Evolutionary conservation across 2,329 filamentous ascomycete species (phyloP), one percentile per base, ranked within the genome.

Genomic region (Pestalotiopsis fici): DNA sequence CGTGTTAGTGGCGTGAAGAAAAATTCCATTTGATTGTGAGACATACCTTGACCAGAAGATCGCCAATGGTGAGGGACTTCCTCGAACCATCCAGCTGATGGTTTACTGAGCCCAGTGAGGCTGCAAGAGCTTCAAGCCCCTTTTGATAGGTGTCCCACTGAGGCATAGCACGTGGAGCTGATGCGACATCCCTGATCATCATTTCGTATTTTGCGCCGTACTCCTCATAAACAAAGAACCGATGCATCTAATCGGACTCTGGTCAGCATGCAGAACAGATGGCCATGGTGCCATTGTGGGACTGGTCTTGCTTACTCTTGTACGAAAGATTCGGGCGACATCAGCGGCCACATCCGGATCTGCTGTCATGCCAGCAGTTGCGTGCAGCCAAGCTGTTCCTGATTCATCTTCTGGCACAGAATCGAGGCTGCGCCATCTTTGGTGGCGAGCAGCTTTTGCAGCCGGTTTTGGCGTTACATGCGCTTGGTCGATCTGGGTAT

Each of bases 171-270:
- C 90, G 87, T 69, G 92, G 89, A 18, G 91, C 86, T 28, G 90
- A 85, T 39, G 90, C 88, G 43, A 97, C 82, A 70, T 97, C 93
- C 70, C 92, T 90, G 59, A 92, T 89, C 84, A 98, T 92, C 71
- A 94, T 85, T 72, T 97, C 93, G 78, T 96, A 97, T 76, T 95
- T 95, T 64, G 92, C 92, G 43, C 93, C 93, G 77, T 97, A 99
- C 73, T 97, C 93, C 80, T 97, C 93, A 76, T 99, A 99, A 62
- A 91, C 85, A 75, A 93, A 92, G 80, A 98, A 96, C 0, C 90
- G 89, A 68, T 88, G 87, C 81, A 97, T 91, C 93, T 97, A 70
- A 15, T 64, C 23, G 11, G 11, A 11, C 31, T 15, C 54, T 18
- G 12, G 64, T 65, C 23, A 65, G 47, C 25, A 25, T 50, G 21